phyloP scores from a whole-genome alignment of 1,284 basidiomycete species.

The Albatrellus sp. region DNA sequence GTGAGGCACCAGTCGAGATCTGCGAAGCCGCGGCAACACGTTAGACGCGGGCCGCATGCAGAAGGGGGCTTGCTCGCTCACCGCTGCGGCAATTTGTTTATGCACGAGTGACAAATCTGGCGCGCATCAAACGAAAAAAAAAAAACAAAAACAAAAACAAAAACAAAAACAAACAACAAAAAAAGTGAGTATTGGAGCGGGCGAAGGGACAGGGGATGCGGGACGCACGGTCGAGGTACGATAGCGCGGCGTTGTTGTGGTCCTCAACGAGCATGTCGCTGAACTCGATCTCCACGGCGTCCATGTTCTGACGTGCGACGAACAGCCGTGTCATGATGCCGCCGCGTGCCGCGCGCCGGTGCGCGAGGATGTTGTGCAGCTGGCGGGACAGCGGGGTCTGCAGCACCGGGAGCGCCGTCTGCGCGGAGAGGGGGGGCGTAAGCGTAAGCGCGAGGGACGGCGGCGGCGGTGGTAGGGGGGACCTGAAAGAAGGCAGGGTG shows the following conservation, averaged over 20 bases:
- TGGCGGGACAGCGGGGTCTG: conserved; percentile 75
- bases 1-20: conserved; percentile 9
- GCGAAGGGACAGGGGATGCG: no score
- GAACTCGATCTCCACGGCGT: conserved; percentile 91
- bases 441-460: no score
- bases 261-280: conserved; percentile 97
- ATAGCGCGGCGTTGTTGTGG: conserved; percentile 90
- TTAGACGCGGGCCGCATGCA: no score
- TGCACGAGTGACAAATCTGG: conserved; percentile 42
- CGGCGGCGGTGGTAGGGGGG: neutral
- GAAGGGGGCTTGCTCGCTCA: conserved; percentile 25
- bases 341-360: conserved; percentile 51
- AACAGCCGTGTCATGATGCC: conserved; percentile 56
- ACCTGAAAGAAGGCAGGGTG: neutral
- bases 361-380: conserved; percentile 72
- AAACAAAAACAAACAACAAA: no score
- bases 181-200: neutral
- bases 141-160: no score
- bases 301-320: conserved; percentile 86
- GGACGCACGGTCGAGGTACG: conserved; percentile 71
- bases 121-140: conserved; percentile 11
- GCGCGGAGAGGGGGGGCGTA: conserved; percentile 4
- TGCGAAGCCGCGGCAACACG: neutral
- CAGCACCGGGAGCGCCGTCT: conserved; percentile 67
- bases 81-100: conserved; percentile 48